Evolutionary conservation across 2,329 filamentous ascomycete genomes (phyloP).

Genomic region (Alternaria consortialis): DNA sequence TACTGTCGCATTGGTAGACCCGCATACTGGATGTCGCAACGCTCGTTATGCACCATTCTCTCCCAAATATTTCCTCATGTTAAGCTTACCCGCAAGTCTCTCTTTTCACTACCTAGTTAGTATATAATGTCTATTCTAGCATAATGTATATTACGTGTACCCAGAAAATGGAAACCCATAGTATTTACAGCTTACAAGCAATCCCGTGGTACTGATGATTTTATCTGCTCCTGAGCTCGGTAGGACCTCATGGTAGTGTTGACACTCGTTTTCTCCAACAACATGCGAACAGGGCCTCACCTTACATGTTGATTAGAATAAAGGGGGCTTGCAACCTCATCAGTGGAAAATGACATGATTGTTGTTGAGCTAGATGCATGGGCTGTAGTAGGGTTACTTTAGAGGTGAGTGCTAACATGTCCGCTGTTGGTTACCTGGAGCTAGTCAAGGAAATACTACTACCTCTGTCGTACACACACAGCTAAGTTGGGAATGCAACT

Average conservation of each 20-base stretch:
- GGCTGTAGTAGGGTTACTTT: neutral
- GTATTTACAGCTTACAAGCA: neutral
- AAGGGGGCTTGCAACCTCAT: neutral
- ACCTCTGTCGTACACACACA: neutral
- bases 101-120: neutral
- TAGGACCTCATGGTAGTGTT: neutral
- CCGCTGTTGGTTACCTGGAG: neutral
- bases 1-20: neutral
- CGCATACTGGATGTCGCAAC: neutral
- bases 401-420: neutral
- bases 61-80: neutral
- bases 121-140: neutral
- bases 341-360: neutral
- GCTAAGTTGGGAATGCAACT: neutral
- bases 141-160: neutral
- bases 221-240: neutral
- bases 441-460: neutral
- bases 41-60: constrained; percentile 3
- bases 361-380: neutral
- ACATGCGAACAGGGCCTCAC: neutral
- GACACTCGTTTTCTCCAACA: neutral
- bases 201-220: neutral
- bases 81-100: neutral
- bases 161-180: neutral
- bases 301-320: neutral